Evolutionary conservation across 2,329 filamentous ascomycete species (phyloP).

Genomic region (Rutstroemia sp.): DNA sequence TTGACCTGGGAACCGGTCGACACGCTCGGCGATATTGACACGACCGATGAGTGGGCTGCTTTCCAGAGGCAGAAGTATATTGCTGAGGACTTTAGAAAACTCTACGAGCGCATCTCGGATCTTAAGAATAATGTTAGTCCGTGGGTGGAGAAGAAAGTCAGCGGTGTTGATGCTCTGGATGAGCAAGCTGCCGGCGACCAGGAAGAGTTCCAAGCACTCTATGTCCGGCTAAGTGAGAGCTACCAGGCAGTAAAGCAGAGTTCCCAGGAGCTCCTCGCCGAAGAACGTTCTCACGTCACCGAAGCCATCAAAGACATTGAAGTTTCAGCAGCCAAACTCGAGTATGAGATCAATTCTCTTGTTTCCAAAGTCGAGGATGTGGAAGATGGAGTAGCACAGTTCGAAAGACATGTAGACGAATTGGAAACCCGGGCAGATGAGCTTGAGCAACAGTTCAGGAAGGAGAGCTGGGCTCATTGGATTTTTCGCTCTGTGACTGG

Average conservation of each 20-base stretch:
- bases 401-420: slow-evolving; percentile 69
- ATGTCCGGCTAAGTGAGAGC: slow-evolving; percentile 61
- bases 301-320: slow-evolving; percentile 75
- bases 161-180: slow-evolving; percentile 51
- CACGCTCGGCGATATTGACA: slow-evolving; percentile 31
- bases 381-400: slow-evolving; percentile 72
- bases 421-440: slow-evolving; percentile 58
- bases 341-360: slow-evolving; percentile 85
- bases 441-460: slow-evolving; percentile 39
- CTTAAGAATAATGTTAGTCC: slow-evolving; percentile 47
- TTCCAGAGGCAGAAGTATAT: slow-evolving; percentile 32
- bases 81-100: slow-evolving; percentile 47
- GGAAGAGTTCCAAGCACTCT: slow-evolving; percentile 57
- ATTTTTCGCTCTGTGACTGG: slow-evolving; percentile 28
- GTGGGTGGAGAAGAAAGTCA: slow-evolving; percentile 55
- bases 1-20: slow-evolving; percentile 56
- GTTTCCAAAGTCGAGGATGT: slow-evolving; percentile 77
- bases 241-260: slow-evolving; percentile 61
- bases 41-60: slow-evolving; percentile 24
- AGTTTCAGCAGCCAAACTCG: slow-evolving; percentile 72
- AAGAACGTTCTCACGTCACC: slow-evolving; percentile 60
- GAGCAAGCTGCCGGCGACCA: slow-evolving; percentile 54
- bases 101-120: slow-evolving; percentile 45
- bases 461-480: slow-evolving; percentile 29
- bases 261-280: slow-evolving; percentile 60